Evolutionary conservation across 2,329 filamentous ascomycete genomes (phyloP), one percentile per base, ranked within the genome.

Genomic region (Aspergillus neoniger): DNA sequence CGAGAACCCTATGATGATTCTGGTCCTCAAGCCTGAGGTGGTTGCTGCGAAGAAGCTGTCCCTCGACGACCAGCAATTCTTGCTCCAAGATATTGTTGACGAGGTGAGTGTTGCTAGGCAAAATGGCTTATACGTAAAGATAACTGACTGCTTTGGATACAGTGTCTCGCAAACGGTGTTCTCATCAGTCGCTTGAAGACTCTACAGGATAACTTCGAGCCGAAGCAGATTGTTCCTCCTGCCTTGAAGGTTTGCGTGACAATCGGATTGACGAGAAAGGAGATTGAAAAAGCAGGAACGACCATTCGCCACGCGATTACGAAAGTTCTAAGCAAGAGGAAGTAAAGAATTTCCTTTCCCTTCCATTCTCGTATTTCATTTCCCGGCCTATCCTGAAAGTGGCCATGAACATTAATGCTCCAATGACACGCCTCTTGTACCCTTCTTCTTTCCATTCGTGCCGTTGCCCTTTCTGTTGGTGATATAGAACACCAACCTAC

Each of bases 191-290:
- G 92, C 53, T 82, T 96, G 47, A 98, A 96, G 81, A 87, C 85
- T 38, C 86, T 90, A 73, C 90, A 92, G 1, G 83, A 90, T 62
- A 81, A 84, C 52, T 86, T 86, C 4, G 80, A 82, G 51, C 83
- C 87, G 14, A 89, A 89, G 72, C 90, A 93, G 60, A 83, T 86
- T 47, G 84, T 83, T 38, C 91, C 89, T 81, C 84, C 95, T 9
- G 91, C 92, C 0, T 83, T 99, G 63, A 97, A 98, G 79, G 86
- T 98, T 12, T 98, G 94, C 73, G 83, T 97, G 57, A 96, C 93
- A 0, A 91, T 86, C 5, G 95, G 91, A 1, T 80, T 99, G 63
- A 90, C 91, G 23, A 96, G 91, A 82, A 97, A 96, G 80, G 95
- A 99, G 76, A 90, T 93, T 57, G 96, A 99, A 80, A 96, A 96